Evolutionary conservation across 768 basidiomycete genomes (phyloP).

Genomic region (Suillus spraguei): DNA sequence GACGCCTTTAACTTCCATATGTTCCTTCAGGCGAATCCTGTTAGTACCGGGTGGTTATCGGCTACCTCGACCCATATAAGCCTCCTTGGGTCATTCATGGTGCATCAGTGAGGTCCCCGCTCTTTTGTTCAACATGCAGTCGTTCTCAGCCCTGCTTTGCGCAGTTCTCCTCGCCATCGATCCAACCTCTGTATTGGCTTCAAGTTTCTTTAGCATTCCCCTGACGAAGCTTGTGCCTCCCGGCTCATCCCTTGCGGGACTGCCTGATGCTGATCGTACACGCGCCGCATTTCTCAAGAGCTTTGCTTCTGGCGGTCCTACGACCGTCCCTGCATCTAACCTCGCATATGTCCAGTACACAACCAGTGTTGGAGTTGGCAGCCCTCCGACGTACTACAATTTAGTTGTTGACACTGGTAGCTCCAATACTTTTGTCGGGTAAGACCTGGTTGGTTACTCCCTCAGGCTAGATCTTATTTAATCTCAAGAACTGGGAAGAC

Average conservation of each 20-base stretch:
- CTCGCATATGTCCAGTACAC: conserved; percentile 16
- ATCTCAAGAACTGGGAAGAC: conserved; percentile 12
- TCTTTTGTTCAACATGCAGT: conserved; percentile 1
- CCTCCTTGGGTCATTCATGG: neutral
- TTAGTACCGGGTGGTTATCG: neutral
- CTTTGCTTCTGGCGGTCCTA: conserved; percentile 2
- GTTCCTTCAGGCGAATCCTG: neutral
- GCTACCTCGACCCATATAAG: conserved; percentile 1
- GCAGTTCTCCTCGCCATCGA: conserved; percentile 4
- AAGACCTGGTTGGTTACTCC: neutral
- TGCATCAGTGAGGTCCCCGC: no score
- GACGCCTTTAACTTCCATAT: neutral
- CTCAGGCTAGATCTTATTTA: neutral
- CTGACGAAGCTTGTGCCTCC: neutral
- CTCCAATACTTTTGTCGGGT: conserved; percentile 30
- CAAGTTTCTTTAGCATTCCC: conserved; percentile 3
- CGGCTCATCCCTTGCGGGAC: neutral
- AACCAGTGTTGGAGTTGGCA: conserved; percentile 21
- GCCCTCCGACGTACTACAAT: conserved; percentile 19
- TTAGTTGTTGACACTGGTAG: conserved; percentile 27
- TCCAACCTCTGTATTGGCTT: conserved; percentile 1
- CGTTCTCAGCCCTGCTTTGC: conserved; percentile 2
- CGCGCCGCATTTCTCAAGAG: conserved; percentile 6
- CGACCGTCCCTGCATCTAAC: conserved; percentile 12
- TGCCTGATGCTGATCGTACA: conserved; percentile 10